These are phyloP conservation scores for Hirsutella rhossiliensis DNA, from an alignment of 2,329 filamentous ascomycete species.

Conservation along the genomic window DNA sequence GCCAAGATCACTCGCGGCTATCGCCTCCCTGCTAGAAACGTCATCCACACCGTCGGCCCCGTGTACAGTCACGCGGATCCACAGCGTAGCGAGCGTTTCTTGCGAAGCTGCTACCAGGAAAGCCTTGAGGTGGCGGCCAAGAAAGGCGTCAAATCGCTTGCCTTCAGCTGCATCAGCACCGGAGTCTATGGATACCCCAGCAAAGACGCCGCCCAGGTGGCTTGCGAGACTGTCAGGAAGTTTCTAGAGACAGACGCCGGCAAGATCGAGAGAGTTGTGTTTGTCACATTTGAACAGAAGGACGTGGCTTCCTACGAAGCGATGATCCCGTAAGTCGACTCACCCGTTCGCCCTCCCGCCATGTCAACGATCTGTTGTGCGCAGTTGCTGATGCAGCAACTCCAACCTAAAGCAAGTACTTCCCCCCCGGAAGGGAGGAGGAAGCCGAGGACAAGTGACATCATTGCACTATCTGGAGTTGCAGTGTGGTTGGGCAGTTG, in stretches of 20 bases:
- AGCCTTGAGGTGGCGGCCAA: conserved; percentile 62
- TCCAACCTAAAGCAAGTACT: conserved; percentile 9
- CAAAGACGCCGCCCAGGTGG: conserved; percentile 57
- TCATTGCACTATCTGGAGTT: not conserved
- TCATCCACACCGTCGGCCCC: conserved; percentile 89
- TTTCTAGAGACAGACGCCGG: conserved; percentile 37
- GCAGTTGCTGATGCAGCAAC: too few relatives aligned
- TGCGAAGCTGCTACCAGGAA: conserved; percentile 54
- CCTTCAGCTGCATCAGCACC: conserved; percentile 77
- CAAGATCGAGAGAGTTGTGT: conserved; percentile 59
- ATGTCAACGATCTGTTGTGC: not conserved
- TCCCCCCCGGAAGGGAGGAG: conserved; percentile 9
- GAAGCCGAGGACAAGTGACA: not conserved
- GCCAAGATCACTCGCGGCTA: conserved; percentile 78
- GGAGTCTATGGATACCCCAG: conserved; percentile 85
- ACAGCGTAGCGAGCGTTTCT: conserved; percentile 32
- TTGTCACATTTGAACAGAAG: conserved; percentile 72
- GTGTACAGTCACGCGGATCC: conserved; percentile 41
- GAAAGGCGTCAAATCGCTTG: conserved; percentile 56
- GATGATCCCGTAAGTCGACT: conserved; percentile 51
- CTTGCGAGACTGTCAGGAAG: conserved; percentile 44
- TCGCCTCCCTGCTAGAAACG: conserved; percentile 58
- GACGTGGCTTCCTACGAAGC: conserved; percentile 64
- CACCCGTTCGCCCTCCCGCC: not conserved
- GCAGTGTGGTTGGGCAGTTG: too few relatives aligned